Evolutionary conservation across 2,329 filamentous ascomycete species (phyloP).

Genomic region (Plenodomus tracheiphilus): DNA sequence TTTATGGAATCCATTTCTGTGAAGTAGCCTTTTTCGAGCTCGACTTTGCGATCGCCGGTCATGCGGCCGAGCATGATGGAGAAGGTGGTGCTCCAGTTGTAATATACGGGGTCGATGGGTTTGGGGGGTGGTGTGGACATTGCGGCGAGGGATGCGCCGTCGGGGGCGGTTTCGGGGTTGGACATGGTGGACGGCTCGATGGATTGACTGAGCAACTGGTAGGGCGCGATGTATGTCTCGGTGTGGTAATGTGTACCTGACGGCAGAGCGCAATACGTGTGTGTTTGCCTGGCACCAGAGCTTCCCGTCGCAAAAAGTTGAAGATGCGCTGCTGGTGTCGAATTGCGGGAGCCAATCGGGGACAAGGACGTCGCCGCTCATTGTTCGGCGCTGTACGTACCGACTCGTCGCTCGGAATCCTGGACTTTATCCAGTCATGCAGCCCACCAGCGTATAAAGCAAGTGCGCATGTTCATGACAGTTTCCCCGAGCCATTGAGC

Average conservation of each 20-base stretch:
- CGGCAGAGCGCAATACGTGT: no score
- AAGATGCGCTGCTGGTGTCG: conserved; percentile 8
- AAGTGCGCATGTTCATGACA: background rate
- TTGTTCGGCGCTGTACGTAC: conserved; percentile 2
- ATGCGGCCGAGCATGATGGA: conserved; percentile 71
- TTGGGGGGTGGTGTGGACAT: conserved; percentile 20
- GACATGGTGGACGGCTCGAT: conserved; percentile 22
- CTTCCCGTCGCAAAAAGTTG: conserved; percentile 26
- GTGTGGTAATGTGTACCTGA: no score
- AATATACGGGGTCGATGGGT: conserved; percentile 46
- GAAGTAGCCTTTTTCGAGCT: conserved; percentile 65
- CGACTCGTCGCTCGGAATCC: conserved; percentile 19
- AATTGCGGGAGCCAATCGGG: conserved; percentile 30
- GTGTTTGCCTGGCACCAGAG: no score
- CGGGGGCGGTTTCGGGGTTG: conserved; percentile 29
- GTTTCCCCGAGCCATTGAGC: conserved; percentile 4
- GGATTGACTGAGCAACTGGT: conserved; percentile 1
- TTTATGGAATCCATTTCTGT: conserved; percentile 73
- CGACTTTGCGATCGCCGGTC: conserved; percentile 31
- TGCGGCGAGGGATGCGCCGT: conserved; percentile 30
- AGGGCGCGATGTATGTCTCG: conserved; percentile 18
- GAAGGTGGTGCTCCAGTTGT: conserved; percentile 82
- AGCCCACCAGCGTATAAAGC: conserved; percentile 6
- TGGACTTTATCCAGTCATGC: conserved; percentile 22
- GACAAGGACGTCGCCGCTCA: conserved; percentile 13